Evolutionary conservation across 1,284 basidiomycete genomes (phyloP), one percentile per base, ranked within the genome.

Genomic region (Tilletia setariae): DNA sequence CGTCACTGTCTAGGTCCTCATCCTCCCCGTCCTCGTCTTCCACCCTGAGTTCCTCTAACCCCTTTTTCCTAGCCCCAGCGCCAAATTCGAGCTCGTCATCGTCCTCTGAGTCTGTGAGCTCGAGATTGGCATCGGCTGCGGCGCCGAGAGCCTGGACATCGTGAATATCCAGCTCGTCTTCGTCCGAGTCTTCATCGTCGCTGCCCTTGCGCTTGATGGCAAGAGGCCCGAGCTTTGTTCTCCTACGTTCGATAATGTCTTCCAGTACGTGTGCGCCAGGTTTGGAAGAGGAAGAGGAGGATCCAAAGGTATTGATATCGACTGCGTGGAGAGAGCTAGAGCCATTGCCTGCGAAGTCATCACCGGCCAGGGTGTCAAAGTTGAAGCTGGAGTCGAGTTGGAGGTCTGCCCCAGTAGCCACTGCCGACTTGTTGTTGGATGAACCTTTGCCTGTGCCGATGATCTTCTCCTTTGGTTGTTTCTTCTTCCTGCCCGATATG

Each of bases 1-100:
- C 72, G 0, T 78, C 85, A 1, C 84, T 84, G 35, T 73, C 69
- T 9, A 84, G 84, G 1, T 84, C 80, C 25, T 88, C 67, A 25
- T 79, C 69, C 13, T 73, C 69, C 11, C 72, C 77, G 16, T 78
- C 70, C 6, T 74, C 74, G 0, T 78, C 80, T 11, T 74, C 75
- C n/a, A 64, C 67, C 9, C 19, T 15, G 35, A 42, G 21, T 32
- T 80, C 80, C 43, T 79, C 78, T 13, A 83, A 82, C 35, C 70
- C 43, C 35, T 67, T 19, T 59, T 32, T 28, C 47, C 46, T 32
- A 7, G 66, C 56, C 19, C 74, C 65, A 1, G 59, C 70, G 1
- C 73, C 79, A 32, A 49, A 47, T 83, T 94, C 87, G 51, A 96
- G 86, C 70, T 87, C 87, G 43, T 87, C 87, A 44, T 88, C 89